Base-by-base conservation (phyloP, 768 basidiomycete species). In the Amanita pallidorosea region DNA sequence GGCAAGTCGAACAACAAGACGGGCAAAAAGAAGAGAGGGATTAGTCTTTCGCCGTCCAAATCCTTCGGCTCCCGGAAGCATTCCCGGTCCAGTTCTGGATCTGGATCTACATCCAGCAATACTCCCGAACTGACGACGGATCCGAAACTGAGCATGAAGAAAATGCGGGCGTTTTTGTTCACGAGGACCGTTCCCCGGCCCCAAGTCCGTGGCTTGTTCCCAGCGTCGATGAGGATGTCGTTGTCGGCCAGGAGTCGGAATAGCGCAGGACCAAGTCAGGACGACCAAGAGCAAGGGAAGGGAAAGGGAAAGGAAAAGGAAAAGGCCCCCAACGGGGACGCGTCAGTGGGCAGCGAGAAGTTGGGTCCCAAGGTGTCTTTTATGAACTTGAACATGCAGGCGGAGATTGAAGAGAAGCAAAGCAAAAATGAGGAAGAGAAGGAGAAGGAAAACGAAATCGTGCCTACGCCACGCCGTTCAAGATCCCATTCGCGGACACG, bases 161-260 rank as follows among this genome's bases (percentile, higher is more conserved):
- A 51, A 31, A 51, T 51, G 50, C 37, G 43, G 18, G 42, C 18
- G 5, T 51, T 51, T 31, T 25, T 51, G 34, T 51, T 51, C 34
- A 51, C 50, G 42, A 51, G 50, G 23, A 51, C 50, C 4, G 50
- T 51, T 45, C 50, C 50, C 2, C 50, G 50, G 5, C 50, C 50
- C 7, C 34, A 51, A 13, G 43, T 45, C 13, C 29, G 34, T 5
- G 50, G 50, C 3, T 42, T 51, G 20, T 44, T 51, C 20, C 50
- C 50, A 4, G 0, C 4, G 13, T 51, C 49, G 2, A n/a, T 35
- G 33, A 34, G 9, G 41, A 43, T 43, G 40, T 51, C 50, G 29
- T 12, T 43, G 40, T 51, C 50, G 13, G 12, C 33, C 12, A 33
- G 50, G 29, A 51, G 50, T 22, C 33, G n/a, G 42, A 51, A 41